These are phyloP conservation scores for Nannochloropsis salina DNA, from an alignment of 108 stramenopile genomes.

Conservation along the genomic window DNA sequence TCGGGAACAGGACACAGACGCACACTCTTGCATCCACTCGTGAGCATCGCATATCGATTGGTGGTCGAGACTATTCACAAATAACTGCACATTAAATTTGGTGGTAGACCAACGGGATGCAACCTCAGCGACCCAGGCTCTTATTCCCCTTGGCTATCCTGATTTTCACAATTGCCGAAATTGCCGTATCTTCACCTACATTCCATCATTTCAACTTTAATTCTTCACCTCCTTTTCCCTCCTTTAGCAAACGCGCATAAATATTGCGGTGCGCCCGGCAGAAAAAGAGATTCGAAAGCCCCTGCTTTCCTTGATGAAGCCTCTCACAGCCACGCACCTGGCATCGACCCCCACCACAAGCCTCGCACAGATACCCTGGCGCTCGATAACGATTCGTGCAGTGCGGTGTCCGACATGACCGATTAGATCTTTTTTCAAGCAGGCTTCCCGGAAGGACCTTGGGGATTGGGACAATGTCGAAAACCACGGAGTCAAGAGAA, in stretches of 20 bases:
- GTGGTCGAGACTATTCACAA: too few relatives aligned
- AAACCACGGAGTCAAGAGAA: background rate
- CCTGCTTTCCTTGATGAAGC: conserved; percentile 11
- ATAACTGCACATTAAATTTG: too few relatives aligned
- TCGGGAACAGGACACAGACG: too few relatives aligned
- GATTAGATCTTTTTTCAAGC: background rate
- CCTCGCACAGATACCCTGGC: background rate
- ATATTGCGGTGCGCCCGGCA: background rate
- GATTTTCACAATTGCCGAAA: too few relatives aligned
- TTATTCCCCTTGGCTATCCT: background rate
- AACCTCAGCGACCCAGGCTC: background rate
- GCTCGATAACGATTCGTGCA: background rate
- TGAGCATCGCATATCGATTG: too few relatives aligned
- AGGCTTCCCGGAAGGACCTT: background rate
- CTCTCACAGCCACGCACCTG: background rate
- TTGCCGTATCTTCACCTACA: background rate
- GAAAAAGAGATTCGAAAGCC: background rate
- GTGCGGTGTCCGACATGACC: background rate
- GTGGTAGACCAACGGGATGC: background rate
- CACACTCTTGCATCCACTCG: too few relatives aligned
- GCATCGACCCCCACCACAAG: background rate
- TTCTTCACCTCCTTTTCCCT: background rate
- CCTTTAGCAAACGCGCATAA: background rate
- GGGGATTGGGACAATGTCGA: background rate
- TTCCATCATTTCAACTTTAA: too few relatives aligned